These are phyloP conservation scores for Knufia fluminis DNA, from an alignment of 2,329 filamentous ascomycete genomes.

Conservation along the genomic window DNA sequence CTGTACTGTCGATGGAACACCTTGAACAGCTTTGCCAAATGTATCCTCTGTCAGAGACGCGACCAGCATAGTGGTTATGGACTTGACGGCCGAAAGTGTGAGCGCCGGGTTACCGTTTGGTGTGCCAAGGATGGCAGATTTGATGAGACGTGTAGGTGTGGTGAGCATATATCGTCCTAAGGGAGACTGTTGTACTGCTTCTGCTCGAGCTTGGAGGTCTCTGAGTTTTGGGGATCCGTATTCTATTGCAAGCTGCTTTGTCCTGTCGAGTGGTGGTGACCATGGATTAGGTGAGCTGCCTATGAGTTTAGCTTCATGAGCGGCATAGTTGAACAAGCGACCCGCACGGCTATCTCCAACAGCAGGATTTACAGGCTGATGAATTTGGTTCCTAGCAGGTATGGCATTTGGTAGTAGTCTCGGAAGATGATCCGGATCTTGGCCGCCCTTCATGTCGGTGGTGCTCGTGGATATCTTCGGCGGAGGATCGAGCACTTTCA, in stretches of 20 bases:
- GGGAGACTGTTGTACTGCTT: slow-evolving; percentile 19
- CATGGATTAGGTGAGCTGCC: slow-evolving; percentile 24
- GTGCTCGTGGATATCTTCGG: slow-evolving; percentile 24
- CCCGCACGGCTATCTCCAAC: background rate
- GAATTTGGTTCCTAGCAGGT: slow-evolving; percentile 13
- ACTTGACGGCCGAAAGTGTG: slow-evolving; percentile 62
- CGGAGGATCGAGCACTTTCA: slow-evolving; percentile 41
- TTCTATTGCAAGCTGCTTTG: slow-evolving; percentile 22
- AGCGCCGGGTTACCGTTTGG: slow-evolving; percentile 62
- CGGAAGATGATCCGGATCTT: slow-evolving; percentile 38
- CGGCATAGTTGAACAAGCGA: background rate
- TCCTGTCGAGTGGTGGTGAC: slow-evolving; percentile 34
- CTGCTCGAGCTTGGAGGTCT: slow-evolving; percentile 8
- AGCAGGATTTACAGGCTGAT: slow-evolving; percentile 9
- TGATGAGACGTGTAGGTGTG: slow-evolving; percentile 54
- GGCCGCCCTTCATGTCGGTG: slow-evolving; percentile 36
- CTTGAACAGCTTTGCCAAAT: slow-evolving; percentile 76
- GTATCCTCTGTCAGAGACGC: slow-evolving; percentile 70
- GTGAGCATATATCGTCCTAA: slow-evolving; percentile 62
- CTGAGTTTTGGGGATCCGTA: background rate
- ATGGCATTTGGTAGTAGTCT: slow-evolving; percentile 42
- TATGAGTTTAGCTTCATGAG: slow-evolving; percentile 12
- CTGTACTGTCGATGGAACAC: slow-evolving; percentile 65
- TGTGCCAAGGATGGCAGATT: slow-evolving; percentile 59
- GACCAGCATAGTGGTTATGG: slow-evolving; percentile 59